Percentiles rank a stretch among this genome's conserved stretches.
These are phyloP conservation scores for Saccharomyces pastorianus DNA, from an alignment of 1,139 yeast species.

Conservation along the genomic window DNA sequence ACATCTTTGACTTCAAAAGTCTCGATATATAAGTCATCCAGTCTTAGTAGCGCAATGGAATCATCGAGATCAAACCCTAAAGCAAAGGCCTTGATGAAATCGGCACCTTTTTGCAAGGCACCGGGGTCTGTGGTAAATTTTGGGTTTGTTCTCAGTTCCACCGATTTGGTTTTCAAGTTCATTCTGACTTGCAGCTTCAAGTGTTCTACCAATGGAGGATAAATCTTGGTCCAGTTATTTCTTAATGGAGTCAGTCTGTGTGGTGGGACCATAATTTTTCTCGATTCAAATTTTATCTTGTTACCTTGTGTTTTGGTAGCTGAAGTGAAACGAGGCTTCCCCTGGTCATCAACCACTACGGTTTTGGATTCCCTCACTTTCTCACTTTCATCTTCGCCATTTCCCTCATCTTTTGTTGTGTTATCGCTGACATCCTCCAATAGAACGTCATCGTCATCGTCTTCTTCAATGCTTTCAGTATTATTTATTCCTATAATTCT, in stretches of 20 bases:
- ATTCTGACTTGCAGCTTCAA: constrained; percentile 90
- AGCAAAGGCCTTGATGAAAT: constrained; percentile 88
- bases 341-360: constrained; percentile 75
- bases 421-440: constrained; percentile 44
- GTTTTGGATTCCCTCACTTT: constrained; percentile 38
- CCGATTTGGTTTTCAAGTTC: constrained; percentile 79
- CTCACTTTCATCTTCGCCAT: constrained; percentile 15
- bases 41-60: constrained; percentile 85
- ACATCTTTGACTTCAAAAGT: constrained; percentile 96
- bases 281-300: constrained; percentile 69
- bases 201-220: constrained; percentile 92
- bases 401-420: constrained; percentile 18
- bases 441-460: constrained; percentile 55
- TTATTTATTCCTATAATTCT: constrained; percentile 26
- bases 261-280: constrained; percentile 92
- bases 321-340: constrained; percentile 80
- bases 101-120: constrained; percentile 96
- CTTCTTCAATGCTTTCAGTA: constrained; percentile 22
- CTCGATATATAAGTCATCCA: constrained; percentile 93
- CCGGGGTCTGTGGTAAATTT: constrained; percentile 81
- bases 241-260: constrained; percentile 93
- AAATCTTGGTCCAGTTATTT: constrained; percentile 83
- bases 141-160: constrained; percentile 74
- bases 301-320: constrained; percentile 54
- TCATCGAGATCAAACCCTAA: constrained; percentile 95